A percentile compares a stretch with the other conserved stretches of the same genome.
Conservation (phyloP, 257 asterid species). For the Nicotiana tabacum region DNA sequence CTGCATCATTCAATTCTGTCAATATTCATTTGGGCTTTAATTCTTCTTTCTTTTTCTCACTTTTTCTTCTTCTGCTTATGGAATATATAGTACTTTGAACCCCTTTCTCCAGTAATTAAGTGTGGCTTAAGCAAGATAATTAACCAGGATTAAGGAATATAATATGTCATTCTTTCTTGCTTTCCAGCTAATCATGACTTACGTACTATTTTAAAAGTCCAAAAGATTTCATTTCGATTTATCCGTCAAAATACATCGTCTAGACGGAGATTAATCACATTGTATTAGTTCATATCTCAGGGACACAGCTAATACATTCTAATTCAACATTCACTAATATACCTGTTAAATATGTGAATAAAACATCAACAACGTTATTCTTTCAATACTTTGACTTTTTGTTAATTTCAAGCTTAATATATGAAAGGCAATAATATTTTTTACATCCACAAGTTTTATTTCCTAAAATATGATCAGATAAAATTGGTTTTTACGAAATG, state of each 20-base stretch:
- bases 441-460: neutral
- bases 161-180: neutral
- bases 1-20: slow-evolving; percentile 1
- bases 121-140: neutral
- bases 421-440: neutral
- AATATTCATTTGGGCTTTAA: neutral
- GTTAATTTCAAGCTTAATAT: neutral
- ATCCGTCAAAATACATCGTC: neutral
- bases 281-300: neutral
- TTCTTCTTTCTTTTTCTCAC: neutral
- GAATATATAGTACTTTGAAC: slow-evolving; percentile 2
- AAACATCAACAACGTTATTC: neutral
- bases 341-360: neutral
- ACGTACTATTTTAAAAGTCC: slow-evolving; percentile 20
- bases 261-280: neutral
- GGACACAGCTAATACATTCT: neutral
- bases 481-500: neutral
- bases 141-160: neutral
- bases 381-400: neutral
- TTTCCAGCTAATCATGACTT: neutral
- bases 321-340: neutral
- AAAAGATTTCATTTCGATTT: slow-evolving; percentile 14
- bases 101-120: neutral
- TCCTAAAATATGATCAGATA: neutral
- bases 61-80: neutral